Evolutionary conservation across 306 rosid genomes (phyloP), one percentile per base, ranked within the genome.

Genomic region (Pterocarpus macrocarpus): DNA sequence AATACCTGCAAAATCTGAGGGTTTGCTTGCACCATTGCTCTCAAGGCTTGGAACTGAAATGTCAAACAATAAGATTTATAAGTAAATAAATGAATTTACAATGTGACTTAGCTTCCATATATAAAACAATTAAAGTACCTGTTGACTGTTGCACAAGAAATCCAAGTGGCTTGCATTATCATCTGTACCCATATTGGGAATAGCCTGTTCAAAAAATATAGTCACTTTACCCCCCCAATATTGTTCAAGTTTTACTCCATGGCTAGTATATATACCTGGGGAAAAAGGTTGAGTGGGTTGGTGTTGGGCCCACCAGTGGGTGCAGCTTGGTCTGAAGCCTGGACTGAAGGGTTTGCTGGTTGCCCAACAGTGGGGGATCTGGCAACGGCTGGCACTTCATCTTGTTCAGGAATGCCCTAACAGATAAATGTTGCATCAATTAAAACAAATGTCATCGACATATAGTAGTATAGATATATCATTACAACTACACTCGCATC

Each of bases 1-100:
- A 39, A 65, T 58, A 91, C 98, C 98, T 94, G 98, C 86, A 94
- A 82, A 64, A 94, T 91, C 84, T 94, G 98, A 53, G 98, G 97
- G 80, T 94, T 94, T 16, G 98, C 92, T 69, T 89, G 98, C 77
- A 94, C 98, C 97, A 94, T 89, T 58, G 95, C 81, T 77, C 98
- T 90, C 86, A 94, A 78, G 22, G 94, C 92, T 78, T 91, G 94
- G 84, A 94, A 91, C 94, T 91, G 87, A 80, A 77, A 80, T 2
- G 75, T 52, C 50, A 80, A 43, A 41, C 69, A 33, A 45, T 22
- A 30, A 53, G 66, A 69, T 0, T 14, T 36, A 81, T 65, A 39
- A 30, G 55, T 32, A 53, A 34, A 35, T 44, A 57, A 53, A 65
- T 9, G 67, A 35, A 69, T 22, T 36, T 68, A 38, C 61, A 13